Conservation (phyloP, 495 filamentous ascomycete species). For the Trypethelium eluteriae region DNA sequence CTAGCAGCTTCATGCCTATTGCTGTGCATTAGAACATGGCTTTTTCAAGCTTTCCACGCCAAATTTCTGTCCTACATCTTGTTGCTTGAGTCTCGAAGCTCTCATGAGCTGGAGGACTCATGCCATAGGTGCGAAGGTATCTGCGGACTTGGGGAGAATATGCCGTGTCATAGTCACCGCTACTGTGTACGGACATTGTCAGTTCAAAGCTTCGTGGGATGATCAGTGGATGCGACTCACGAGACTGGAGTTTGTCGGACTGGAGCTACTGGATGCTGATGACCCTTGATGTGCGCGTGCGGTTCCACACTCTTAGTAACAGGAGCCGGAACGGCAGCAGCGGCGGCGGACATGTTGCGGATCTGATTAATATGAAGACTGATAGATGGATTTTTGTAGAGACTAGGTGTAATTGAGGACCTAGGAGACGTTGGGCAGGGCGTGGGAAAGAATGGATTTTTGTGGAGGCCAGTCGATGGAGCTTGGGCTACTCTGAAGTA, state of each 20-base stretch:
- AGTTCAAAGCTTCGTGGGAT: neutral
- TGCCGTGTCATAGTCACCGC: conserved; percentile 51
- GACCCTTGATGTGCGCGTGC: conserved; percentile 29
- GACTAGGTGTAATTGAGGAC: neutral
- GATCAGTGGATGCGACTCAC: conserved; percentile 6
- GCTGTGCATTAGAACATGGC: conserved; percentile 11
- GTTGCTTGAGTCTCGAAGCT: conserved; percentile 59
- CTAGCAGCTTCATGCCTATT: conserved; percentile 64
- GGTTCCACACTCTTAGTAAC: conserved; percentile 16
- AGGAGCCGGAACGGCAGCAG: neutral
- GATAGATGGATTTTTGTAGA: neutral
- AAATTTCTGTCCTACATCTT: conserved; percentile 46
- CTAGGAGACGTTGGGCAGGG: neutral
- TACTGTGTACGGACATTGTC: conserved; percentile 14
- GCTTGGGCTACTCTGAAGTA: neutral
- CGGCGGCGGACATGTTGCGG: conserved; percentile 8
- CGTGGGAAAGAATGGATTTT: neutral
- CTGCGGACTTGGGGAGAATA: conserved; percentile 57
- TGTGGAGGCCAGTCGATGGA: neutral
- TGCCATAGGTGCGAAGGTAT: conserved; percentile 62
- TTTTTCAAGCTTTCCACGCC: neutral
- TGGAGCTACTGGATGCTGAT: conserved; percentile 17
- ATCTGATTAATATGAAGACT: neutral
- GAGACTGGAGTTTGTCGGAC: conserved; percentile 15
- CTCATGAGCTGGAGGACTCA: conserved; percentile 64